Evolutionary conservation across 768 basidiomycete species (phyloP), one percentile per base, ranked within the genome.

Genomic region (Tylopilus sp.): DNA sequence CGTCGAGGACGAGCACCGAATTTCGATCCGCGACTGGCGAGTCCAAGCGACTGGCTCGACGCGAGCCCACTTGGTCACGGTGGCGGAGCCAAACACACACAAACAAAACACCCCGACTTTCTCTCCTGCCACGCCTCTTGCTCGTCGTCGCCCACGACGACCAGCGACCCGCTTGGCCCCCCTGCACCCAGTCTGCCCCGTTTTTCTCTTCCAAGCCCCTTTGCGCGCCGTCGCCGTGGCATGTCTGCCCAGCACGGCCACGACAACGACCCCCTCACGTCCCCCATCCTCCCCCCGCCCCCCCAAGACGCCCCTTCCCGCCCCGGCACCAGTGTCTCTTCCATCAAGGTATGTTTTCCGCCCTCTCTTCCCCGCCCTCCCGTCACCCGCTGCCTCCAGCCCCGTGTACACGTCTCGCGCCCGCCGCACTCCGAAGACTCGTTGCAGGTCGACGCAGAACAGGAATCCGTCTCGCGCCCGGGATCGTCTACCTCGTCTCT

Each of bases 401-500:
- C 78, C 54, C 76, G 73, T 58, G 67, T 81, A 36, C 77, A 78
- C 57, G 68, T 82, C 54, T 77, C 79, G 59, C 71, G 74, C 53
- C 74, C 74, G 41, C 64, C 65, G 43, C 62, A 70, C 25, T 63
- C 72, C 60, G 53, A 60, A 28, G 53, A 55, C 56, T 56, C 59
- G 58, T 56, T 63, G 57, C 59, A 55, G 57, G 67, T 71, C 52
- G 80, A 84, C 59, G 74, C 71, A 50, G 81, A 82, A 47, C 67
- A 67, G 40, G 67, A 74, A 53, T 30, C 64, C 22, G 57, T 72
- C 45, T 84, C 85, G 49, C 88, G 89, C 66, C 83, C 89, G 37
- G 75, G 75, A 21, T 92, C 91, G 26, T 78, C 87, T 46, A 83
- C 86, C 42, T 91, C 89, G 29, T 89, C 90, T 40, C 76, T 93